Evolutionary conservation across 306 rosid genomes (phyloP), one percentile per base, ranked within the genome.

Genomic region (Ormosia emarginata): DNA sequence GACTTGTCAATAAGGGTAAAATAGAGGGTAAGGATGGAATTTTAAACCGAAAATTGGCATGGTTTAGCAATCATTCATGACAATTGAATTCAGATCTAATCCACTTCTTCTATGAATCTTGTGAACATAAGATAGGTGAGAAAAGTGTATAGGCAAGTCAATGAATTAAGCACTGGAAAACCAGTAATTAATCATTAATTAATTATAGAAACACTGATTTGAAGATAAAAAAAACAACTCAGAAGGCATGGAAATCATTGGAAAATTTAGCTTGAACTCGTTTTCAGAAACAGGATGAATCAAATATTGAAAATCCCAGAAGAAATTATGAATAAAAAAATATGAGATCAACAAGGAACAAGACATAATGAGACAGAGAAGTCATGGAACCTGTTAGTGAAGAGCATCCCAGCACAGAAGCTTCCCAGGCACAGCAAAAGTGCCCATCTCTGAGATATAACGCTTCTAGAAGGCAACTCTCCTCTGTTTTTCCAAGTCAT

Each of bases 401-500:
- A 96, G 87, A 94, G 84, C 94, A 96, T 82, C 79, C 99, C 99
- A 81, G 92, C 86, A 85, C 94, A 94, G 90, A 96, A 96, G 85
- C 99, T 82, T 75, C 91, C 92, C 0, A 96, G 72, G 79, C 99
- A 96, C 2, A 96, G 94, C 37, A 96, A 83, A 52, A 96, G 82
- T 2, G 97, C 78, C 98, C 97, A 93, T 92, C 85, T 93, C 58
- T 89, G 93, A 1, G 97, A 82, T 69, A 95, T 49, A 15, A 86
- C 59, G 72, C 81, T 89, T 83, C 92, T 94, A 3, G 97, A 86
- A 84, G 97, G 44, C 6, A 84, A 79, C 62, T 92, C 97, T 71
- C 91, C 95, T 81, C 89, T 96, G 86, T 90, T 84, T 87, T 91
- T 96, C 97, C 94, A 92, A 75, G 91, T 87, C 99, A 95, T 95